Conservation (phyloP, 768 basidiomycete species). For the Suillus luteus region DNA sequence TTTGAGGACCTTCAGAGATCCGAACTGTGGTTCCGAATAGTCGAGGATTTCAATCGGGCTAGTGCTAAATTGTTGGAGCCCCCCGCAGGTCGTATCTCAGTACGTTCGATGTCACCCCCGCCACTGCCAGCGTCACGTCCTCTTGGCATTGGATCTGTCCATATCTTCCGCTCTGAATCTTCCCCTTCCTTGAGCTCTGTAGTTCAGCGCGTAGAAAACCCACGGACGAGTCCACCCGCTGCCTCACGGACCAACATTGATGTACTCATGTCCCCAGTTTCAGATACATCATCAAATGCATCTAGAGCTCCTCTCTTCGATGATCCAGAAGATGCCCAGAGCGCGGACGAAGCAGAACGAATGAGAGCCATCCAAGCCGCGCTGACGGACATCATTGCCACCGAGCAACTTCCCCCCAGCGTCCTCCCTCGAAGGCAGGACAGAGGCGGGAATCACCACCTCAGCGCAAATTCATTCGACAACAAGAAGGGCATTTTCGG, state of each 20-base stretch:
- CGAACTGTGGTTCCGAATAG: slow-evolving; percentile 90
- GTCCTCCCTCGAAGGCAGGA: slow-evolving; percentile 15
- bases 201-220: slow-evolving; percentile 22
- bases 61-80: slow-evolving; percentile 14
- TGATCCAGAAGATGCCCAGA: slow-evolving; percentile 66
- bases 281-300: slow-evolving; percentile 51
- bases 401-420: slow-evolving; percentile 58
- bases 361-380: slow-evolving; percentile 98
- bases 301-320: slow-evolving; percentile 78
- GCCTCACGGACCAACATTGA: slow-evolving; percentile 58
- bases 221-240: slow-evolving; percentile 21
- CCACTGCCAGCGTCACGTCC: slow-evolving; percentile 19
- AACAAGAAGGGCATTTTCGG: slow-evolving; percentile 35
- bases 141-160: slow-evolving; percentile 17
- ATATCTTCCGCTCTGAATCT: slow-evolving; percentile 40
- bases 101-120: slow-evolving; percentile 16
- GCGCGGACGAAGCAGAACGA: slow-evolving; percentile 69
- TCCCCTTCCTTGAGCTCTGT: slow-evolving; percentile 33
- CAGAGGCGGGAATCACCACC: slow-evolving; percentile 9
- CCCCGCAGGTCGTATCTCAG: slow-evolving; percentile 7
- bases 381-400: slow-evolving; percentile 91
- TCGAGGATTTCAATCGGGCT: slow-evolving; percentile 61
- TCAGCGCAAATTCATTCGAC: slow-evolving; percentile 16
- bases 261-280: slow-evolving; percentile 76
- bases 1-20: slow-evolving; percentile 87